Percentiles rank a stretch among this genome's conserved stretches.
Evolutionary conservation across 1,284 basidiomycete species (phyloP).

Genomic region (Thelephora terrestris): DNA sequence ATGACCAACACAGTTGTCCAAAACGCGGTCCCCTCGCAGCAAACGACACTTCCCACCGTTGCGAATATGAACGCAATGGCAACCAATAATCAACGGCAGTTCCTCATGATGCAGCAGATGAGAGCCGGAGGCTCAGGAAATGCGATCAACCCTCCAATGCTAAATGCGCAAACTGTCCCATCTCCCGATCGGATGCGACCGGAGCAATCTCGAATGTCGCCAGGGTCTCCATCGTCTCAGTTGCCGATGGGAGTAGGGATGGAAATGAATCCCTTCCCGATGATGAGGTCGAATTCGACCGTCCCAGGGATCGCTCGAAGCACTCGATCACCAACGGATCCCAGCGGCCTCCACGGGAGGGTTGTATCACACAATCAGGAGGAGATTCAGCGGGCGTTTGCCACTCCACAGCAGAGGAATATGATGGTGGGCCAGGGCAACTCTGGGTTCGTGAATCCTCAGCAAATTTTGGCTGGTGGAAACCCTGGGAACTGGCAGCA

Average conservation of each 20-base stretch:
- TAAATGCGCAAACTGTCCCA: conserved; percentile 17
- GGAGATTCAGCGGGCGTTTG: conserved; percentile 40
- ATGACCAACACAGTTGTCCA: conserved; percentile 6
- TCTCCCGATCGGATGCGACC: conserved; percentile 29
- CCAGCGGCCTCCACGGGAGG: conserved; percentile 47
- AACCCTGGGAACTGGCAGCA: conserved; percentile 11
- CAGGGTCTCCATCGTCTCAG: conserved; percentile 25
- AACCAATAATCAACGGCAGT: conserved; percentile 26
- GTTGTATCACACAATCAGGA: conserved; percentile 35
- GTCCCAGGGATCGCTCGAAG: conserved; percentile 66
- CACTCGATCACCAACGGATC: conserved; percentile 58
- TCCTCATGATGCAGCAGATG: conserved; percentile 23
- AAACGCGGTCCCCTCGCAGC: conserved; percentile 20
- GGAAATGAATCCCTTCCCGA: conserved; percentile 18
- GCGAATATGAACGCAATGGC: conserved; percentile 15
- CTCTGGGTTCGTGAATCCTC: conserved; percentile 11
- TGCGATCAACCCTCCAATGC: conserved; percentile 17
- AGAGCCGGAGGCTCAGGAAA: conserved; percentile 13
- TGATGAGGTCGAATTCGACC: conserved; percentile 40
- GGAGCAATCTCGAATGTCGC: conserved; percentile 13
- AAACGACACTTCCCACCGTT: conserved; percentile 14
- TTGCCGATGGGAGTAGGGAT: conserved; percentile 12
- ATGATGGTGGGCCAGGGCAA: conserved; percentile 14
- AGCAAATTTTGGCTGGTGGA: conserved; percentile 17
- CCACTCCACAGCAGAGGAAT: conserved; percentile 27